Evolutionary conservation across 306 rosid genomes (phyloP).

Genomic region (Cajanus cajan): DNA sequence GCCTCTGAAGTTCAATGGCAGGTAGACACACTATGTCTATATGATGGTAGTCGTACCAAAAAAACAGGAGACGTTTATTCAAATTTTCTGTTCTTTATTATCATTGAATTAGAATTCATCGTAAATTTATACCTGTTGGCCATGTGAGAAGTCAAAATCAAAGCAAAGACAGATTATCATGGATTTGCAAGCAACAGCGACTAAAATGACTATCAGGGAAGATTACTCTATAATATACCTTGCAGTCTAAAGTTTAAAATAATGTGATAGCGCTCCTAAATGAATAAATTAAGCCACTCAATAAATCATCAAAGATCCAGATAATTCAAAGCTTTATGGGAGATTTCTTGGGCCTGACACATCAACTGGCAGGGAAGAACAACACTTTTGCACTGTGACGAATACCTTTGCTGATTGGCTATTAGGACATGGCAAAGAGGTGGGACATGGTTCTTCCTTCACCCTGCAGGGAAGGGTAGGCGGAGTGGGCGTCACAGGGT

Average conservation of each 20-base stretch:
- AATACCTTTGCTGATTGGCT: constrained; percentile 69
- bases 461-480: constrained; percentile 60
- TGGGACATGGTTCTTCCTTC: constrained; percentile 75
- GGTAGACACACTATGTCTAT: not conserved
- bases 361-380: not conserved
- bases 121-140: not conserved
- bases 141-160: not conserved
- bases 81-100: not conserved
- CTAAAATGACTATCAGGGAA: too few relatives aligned
- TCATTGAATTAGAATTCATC: not conserved
- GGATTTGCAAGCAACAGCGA: too few relatives aligned
- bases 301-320: not conserved
- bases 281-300: not conserved
- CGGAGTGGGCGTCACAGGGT: constrained; percentile 62
- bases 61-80: not conserved
- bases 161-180: too few relatives aligned
- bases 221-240: not conserved
- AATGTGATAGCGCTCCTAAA: not conserved
- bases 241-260: too few relatives aligned
- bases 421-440: constrained; percentile 58
- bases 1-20: too few relatives aligned
- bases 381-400: not conserved
- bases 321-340: not conserved
- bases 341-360: not conserved
- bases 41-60: constrained; percentile 10